Evolutionary conservation across 208 protist genomes (phyloP).

Genomic region (Crithidia sp.): DNA sequence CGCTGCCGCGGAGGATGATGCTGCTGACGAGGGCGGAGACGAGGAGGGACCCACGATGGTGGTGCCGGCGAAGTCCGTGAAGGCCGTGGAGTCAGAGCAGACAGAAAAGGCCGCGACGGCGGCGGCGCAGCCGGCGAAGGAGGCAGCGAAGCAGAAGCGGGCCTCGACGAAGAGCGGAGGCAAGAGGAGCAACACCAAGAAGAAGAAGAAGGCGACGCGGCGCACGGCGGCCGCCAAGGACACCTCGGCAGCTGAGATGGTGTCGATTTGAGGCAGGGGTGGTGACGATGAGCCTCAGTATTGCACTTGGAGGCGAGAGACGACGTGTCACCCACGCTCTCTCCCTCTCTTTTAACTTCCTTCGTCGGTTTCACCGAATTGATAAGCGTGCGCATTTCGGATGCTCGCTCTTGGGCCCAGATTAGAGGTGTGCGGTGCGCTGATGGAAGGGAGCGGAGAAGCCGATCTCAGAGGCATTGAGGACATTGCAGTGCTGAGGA

Average conservation of each 20-base stretch:
- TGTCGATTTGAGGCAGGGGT: constrained; percentile 16
- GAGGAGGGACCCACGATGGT: constrained; percentile 3
- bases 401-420: too few species aligned
- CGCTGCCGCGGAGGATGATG: too few species aligned
- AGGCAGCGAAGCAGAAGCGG: constrained; percentile 4
- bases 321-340: too few species aligned
- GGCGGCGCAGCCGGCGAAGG: background rate
- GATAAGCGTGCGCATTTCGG: too few species aligned
- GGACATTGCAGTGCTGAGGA: too few species aligned
- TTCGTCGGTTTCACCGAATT: too few species aligned
- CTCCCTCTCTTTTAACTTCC: too few species aligned
- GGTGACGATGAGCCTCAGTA: too few species aligned
- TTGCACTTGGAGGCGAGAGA: too few species aligned
- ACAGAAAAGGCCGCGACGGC: constrained; percentile 17
- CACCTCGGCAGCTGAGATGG: constrained; percentile 10
- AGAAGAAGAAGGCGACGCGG: constrained; percentile 25
- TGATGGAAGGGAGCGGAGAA: too few species aligned
- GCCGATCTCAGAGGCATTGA: too few species aligned
- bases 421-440: too few species aligned
- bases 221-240: constrained; percentile 17
- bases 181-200: constrained; percentile 36
- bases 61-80: constrained; percentile 5
- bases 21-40: background rate
- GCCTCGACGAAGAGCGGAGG: background rate
- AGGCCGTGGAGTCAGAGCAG: background rate